Percentiles rank a stretch among this genome's conserved stretches.
phyloP scores from a whole-genome alignment of 179 eudicot species.

The Heliamphora pulchella region DNA sequence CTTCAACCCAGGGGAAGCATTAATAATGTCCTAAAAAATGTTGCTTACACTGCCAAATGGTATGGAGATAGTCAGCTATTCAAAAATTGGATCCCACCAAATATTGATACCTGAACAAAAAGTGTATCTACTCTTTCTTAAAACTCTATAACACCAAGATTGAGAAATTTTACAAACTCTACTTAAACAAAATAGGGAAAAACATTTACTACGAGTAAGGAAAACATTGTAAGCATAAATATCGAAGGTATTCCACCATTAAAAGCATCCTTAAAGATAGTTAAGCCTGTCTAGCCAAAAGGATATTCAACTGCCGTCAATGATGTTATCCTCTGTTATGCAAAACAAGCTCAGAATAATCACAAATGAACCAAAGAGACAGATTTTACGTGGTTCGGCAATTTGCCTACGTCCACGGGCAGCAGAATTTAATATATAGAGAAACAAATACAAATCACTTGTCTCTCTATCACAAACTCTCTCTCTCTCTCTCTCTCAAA shows the following conservation, averaged over 20 bases:
- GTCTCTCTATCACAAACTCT: no score
- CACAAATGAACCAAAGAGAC: no score
- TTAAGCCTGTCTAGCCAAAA: no score
- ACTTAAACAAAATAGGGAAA: neutral
- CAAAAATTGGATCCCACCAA: constrained; percentile 8
- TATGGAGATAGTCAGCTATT: constrained; percentile 13
- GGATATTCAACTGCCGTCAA: no score
- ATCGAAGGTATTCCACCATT: neutral
- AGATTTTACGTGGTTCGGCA: no score
- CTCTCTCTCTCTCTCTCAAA: no score
- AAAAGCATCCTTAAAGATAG: neutral
- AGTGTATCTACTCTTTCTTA: neutral
- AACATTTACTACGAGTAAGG: neutral
- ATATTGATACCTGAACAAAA: neutral
- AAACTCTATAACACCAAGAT: neutral
- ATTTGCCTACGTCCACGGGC: no score
- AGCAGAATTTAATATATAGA: no score
- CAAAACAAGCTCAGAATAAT: no score
- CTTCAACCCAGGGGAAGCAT: constrained; percentile 28
- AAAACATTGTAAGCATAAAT: neutral
- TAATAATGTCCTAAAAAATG: constrained; percentile 23
- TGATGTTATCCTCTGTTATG: no score
- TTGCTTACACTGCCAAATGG: constrained; percentile 13
- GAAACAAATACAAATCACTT: no score
- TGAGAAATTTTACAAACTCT: no score